Evolutionary conservation across 441 rosid genomes (phyloP).

Genomic region (Monsonia emarginata): DNA sequence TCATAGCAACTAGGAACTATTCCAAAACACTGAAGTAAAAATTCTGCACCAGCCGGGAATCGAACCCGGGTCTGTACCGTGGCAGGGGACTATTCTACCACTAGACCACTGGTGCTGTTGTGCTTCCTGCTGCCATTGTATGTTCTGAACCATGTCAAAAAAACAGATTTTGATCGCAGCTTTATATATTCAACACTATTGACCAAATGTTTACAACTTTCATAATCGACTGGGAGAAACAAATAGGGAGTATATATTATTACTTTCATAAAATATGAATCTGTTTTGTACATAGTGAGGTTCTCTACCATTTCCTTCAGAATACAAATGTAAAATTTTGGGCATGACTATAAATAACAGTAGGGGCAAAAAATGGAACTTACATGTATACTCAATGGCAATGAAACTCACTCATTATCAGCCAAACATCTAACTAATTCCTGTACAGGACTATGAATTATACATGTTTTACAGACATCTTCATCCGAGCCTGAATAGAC

Average conservation of each 20-base stretch:
- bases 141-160: no score
- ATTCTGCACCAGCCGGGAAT: constrained; percentile 33
- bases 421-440: not conserved
- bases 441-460: not conserved
- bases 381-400: not conserved
- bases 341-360: not conserved
- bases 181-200: no score
- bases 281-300: no score
- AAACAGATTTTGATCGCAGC: no score
- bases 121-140: no score
- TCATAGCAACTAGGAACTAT: no score
- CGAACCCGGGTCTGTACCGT: constrained; percentile 27
- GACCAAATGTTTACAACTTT: no score
- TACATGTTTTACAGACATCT: not conserved
- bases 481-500: not conserved
- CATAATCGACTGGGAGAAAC: no score
- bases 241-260: no score
- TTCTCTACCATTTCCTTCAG: not conserved
- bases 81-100: constrained; percentile 28
- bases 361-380: no score
- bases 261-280: no score
- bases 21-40: no score
- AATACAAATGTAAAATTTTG: not conserved
- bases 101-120: constrained; percentile 28
- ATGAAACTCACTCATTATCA: not conserved